These are phyloP conservation scores for Thalassiosira livingstoniorum DNA, from an alignment of 352 stramenopile species.

Conservation along the genomic window DNA sequence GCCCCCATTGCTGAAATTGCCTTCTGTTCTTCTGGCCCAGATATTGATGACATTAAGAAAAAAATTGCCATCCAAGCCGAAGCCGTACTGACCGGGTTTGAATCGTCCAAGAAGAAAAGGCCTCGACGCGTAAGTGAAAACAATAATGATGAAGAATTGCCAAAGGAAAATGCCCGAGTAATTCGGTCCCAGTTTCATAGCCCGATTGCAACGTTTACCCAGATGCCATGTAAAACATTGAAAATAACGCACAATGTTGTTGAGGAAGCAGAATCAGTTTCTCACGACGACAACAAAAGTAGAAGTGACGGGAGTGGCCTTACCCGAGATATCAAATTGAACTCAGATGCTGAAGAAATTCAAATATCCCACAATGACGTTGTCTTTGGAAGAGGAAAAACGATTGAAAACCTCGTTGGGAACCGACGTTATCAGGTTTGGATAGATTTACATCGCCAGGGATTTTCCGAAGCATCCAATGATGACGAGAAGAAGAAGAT, in stretches of 20 bases:
- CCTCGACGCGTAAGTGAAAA: conserved; percentile 21
- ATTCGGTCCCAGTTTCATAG: conserved; percentile 2
- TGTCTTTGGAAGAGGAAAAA: conserved; percentile 42
- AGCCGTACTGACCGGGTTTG: conserved; percentile 38
- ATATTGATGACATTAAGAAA: conserved; percentile 45
- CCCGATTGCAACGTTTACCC: not conserved
- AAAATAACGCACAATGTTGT: conserved; percentile 8
- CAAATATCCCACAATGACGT: conserved; percentile 51
- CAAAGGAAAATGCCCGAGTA: conserved; percentile 33
- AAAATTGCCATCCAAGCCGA: conserved; percentile 46
- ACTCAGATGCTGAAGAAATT: conserved; percentile 7
- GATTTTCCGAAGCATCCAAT: conserved; percentile 39
- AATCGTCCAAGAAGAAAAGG: conserved; percentile 27
- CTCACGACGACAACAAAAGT: not conserved
- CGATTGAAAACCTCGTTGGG: conserved; percentile 37
- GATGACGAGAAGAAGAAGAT: conserved; percentile 69
- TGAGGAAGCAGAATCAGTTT: conserved; percentile 25
- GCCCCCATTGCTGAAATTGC: too few relatives aligned
- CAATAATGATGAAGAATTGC: conserved; percentile 38
- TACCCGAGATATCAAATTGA: conserved; percentile 28
- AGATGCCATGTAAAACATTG: not conserved
- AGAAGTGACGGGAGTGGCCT: not conserved
- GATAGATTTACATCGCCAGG: conserved; percentile 45
- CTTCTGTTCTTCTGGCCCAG: too few relatives aligned
- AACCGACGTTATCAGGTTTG: conserved; percentile 57